A percentile compares a stretch with the other conserved stretches of the same genome.
phyloP scores from a whole-genome alignment of 305 asterid species.

The Fraxinus dipetala region DNA sequence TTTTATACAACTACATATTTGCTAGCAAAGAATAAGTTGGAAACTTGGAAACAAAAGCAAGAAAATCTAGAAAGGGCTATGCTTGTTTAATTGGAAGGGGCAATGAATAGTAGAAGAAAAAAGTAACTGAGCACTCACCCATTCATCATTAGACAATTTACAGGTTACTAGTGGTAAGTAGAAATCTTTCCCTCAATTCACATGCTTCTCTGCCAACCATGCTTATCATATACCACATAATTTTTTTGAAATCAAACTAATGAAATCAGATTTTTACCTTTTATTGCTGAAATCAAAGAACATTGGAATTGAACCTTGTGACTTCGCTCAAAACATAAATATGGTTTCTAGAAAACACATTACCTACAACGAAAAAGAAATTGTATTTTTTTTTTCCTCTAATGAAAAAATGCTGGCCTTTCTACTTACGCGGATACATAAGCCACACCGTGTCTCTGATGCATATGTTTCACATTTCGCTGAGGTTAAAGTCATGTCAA shows the following conservation, averaged over 20 bases:
- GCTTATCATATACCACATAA: background rate
- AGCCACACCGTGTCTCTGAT: background rate
- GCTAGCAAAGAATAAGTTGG: background rate
- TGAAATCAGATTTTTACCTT: background rate
- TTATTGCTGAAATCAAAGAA: background rate
- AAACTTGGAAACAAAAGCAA: background rate
- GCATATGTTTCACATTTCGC: background rate
- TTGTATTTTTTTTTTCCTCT: background rate
- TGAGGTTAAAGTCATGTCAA: slow-evolving; percentile 15
- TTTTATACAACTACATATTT: background rate
- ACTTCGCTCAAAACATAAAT: background rate
- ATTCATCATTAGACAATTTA: background rate
- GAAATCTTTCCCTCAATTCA: background rate
- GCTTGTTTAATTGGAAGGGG: background rate
- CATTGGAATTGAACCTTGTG: background rate
- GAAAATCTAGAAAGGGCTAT: background rate
- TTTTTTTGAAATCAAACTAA: background rate
- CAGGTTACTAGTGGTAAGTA: background rate
- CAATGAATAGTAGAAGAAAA: background rate
- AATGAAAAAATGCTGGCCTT: background rate
- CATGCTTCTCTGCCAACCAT: background rate
- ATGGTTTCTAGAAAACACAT: background rate
- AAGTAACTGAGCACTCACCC: background rate
- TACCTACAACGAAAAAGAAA: background rate
- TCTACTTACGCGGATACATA: background rate